A percentile compares a stretch with the other conserved stretches of the same genome.
phyloP scores from a whole-genome alignment of 495 filamentous ascomycete genomes.

The Elasticomyces elasticus region DNA sequence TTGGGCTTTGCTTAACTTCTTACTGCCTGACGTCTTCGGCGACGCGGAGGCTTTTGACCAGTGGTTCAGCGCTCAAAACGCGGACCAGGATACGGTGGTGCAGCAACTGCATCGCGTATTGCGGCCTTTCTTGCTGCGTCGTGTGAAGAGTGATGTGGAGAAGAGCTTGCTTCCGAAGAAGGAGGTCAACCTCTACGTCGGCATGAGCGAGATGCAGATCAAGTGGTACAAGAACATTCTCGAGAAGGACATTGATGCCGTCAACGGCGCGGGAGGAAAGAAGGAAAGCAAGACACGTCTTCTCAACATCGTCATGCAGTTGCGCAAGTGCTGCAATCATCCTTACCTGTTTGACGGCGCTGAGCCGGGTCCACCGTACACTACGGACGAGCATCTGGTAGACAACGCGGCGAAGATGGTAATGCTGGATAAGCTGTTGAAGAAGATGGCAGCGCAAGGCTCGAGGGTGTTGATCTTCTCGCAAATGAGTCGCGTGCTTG shows the following conservation, averaged over 20 bases:
- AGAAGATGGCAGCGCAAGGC: slow-evolving; percentile 70
- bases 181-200: slow-evolving; percentile 92
- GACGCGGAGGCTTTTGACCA: slow-evolving; percentile 96
- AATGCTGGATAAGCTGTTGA: slow-evolving; percentile 87
- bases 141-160: slow-evolving; percentile 97
- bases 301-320: slow-evolving; percentile 99
- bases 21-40: slow-evolving; percentile 94
- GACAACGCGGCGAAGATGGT: slow-evolving; percentile 95
- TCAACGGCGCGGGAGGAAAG: slow-evolving; percentile 94
- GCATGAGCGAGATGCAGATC: slow-evolving; percentile 98
- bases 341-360: slow-evolving; percentile 98
- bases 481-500: slow-evolving; percentile 94
- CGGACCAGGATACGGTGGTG: slow-evolving; percentile 90
- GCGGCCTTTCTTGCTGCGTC: slow-evolving; percentile 85
- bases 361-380: slow-evolving; percentile 94
- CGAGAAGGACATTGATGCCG: slow-evolving; percentile 97
- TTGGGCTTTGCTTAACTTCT: slow-evolving; percentile 97
- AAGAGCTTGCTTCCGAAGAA: slow-evolving; percentile 98
- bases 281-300: slow-evolving; percentile 96
- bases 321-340: slow-evolving; percentile 98
- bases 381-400: slow-evolving; percentile 92
- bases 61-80: slow-evolving; percentile 87
- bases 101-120: slow-evolving; percentile 92
- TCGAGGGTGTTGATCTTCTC: slow-evolving; percentile 97
- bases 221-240: slow-evolving; percentile 99